Evolutionary conservation across 2,329 filamentous ascomycete genomes (phyloP), one percentile per base, ranked within the genome.

Genomic region (Parafenestella ontariensis): DNA sequence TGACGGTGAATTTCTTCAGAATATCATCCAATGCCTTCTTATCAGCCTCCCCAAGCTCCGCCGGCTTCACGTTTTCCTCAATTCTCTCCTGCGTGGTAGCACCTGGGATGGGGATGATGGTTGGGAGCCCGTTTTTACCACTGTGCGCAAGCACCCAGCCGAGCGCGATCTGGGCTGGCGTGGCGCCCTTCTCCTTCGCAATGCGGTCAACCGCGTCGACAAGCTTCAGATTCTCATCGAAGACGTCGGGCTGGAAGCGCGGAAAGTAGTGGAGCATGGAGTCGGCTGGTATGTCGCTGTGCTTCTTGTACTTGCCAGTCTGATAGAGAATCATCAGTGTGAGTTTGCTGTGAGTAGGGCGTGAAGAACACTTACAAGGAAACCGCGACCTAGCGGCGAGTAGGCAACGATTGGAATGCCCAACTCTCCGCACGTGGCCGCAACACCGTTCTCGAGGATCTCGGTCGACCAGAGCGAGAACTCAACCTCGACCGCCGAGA

Each of bases 391-490:
- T 0, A 92, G 79, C 1, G 90, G 90, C 40, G 87, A 88, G 75
- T 92, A 93, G 3, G 73, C 72, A n/a, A 91, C 76, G 43, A 93
- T 77, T 0, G 89, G 87, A 55, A 94, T 91, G 42, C 81, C 77
- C 41, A 89, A 74, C 69, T 93, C 82, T 1, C 78, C 81, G 57
- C 85, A 87, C 1, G 82, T 78, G 48, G 78, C 68, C 2, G 83
- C 82, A 1, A 88, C 79, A 17, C 81, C 85, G 56, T 88, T 87
- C 17, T 81, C 71, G 5, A 87, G 71, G 41, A 86, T 82, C 23
- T 86, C 81, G 2, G 82, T 84, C 5, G 76, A 76, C 77, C 81
- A 88, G 1, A 87, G 75, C 15, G 81, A 84, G 51, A 87, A 77
- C 66, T 88, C 86, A 21, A 86, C 81, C 64, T 89, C 86, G 7